These are phyloP conservation scores for Phylloporus sp. DNA, from an alignment of 768 basidiomycete species.

Conservation along the genomic window DNA sequence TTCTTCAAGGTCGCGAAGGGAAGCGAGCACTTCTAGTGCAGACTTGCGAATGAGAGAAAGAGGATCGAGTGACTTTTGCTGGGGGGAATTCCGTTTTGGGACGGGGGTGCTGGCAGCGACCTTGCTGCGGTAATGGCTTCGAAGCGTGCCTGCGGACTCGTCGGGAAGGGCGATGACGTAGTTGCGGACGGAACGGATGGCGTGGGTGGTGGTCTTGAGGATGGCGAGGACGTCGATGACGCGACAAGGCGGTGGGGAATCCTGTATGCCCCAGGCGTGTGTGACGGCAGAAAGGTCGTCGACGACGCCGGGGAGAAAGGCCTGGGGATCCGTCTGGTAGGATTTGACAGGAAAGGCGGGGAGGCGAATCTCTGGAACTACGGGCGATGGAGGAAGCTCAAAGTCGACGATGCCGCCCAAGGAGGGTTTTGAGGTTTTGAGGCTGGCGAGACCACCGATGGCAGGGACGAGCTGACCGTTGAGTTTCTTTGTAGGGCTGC, in stretches of 20 bases:
- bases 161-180: slow-evolving; percentile 80
- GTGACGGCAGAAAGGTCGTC: slow-evolving; percentile 65
- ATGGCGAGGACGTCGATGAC: slow-evolving; percentile 60
- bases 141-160: slow-evolving; percentile 54
- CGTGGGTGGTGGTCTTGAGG: slow-evolving; percentile 73
- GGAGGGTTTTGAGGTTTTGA: slow-evolving; percentile 36
- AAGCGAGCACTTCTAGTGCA: slow-evolving; percentile 78
- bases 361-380: slow-evolving; percentile 41
- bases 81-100: slow-evolving; percentile 34
- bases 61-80: slow-evolving; percentile 46
- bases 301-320: slow-evolving; percentile 69
- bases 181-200: slow-evolving; percentile 78
- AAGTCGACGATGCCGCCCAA: slow-evolving; percentile 44
- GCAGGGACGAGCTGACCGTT: slow-evolving; percentile 69
- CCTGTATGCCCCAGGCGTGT: slow-evolving; percentile 55
- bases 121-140: slow-evolving; percentile 54
- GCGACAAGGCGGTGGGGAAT: slow-evolving; percentile 10
- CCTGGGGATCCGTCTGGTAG: slow-evolving; percentile 70
- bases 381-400: slow-evolving; percentile 68
- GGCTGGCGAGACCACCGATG: slow-evolving; percentile 54
- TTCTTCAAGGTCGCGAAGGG: slow-evolving; percentile 79
- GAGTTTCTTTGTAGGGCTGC: slow-evolving; percentile 44
- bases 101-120: slow-evolving; percentile 31
- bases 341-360: slow-evolving; percentile 53
- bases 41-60: slow-evolving; percentile 66